These are phyloP conservation scores for Stachybotrys elegans DNA, from an alignment of 2,329 filamentous ascomycete species.

Conservation along the genomic window DNA sequence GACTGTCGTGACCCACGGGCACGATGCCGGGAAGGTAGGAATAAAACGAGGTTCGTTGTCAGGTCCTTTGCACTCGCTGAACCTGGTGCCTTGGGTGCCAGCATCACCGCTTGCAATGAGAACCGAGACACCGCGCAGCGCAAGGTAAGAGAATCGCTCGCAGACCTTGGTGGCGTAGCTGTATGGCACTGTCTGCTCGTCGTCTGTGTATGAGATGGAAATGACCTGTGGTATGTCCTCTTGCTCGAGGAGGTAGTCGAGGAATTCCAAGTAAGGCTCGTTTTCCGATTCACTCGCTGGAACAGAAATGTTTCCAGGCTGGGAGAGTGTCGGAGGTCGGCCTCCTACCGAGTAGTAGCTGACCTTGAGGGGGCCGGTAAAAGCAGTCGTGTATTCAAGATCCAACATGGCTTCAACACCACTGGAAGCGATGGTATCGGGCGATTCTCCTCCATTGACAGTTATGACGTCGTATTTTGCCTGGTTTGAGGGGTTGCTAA, in stretches of 20 bases:
- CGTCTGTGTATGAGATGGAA: slow-evolving; percentile 62
- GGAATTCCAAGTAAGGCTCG: slow-evolving; percentile 64
- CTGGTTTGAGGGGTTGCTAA: neutral
- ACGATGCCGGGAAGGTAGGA: slow-evolving; percentile 2
- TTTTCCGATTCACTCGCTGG: slow-evolving; percentile 29
- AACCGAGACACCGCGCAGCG: slow-evolving; percentile 57
- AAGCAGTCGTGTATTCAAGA: neutral
- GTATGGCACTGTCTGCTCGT: slow-evolving; percentile 56
- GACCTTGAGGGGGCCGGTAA: neutral
- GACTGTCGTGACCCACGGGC: neutral
- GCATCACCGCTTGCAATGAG: slow-evolving; percentile 57
- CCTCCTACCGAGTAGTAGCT: neutral
- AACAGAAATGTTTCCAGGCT: neutral
- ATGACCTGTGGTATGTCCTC: slow-evolving; percentile 54
- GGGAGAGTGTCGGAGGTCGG: neutral
- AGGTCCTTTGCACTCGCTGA: neutral
- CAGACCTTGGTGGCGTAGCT: slow-evolving; percentile 55
- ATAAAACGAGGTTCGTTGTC: neutral
- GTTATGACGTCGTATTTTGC: neutral
- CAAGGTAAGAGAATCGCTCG: slow-evolving; percentile 57
- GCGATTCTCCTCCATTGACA: neutral
- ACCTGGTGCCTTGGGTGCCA: neutral
- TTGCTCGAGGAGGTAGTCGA: slow-evolving; percentile 52
- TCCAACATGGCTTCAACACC: neutral
- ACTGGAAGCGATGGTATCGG: neutral